phyloP scores from a whole-genome alignment of 2,329 filamentous ascomycete species.

The Diaporthe longicolla region DNA sequence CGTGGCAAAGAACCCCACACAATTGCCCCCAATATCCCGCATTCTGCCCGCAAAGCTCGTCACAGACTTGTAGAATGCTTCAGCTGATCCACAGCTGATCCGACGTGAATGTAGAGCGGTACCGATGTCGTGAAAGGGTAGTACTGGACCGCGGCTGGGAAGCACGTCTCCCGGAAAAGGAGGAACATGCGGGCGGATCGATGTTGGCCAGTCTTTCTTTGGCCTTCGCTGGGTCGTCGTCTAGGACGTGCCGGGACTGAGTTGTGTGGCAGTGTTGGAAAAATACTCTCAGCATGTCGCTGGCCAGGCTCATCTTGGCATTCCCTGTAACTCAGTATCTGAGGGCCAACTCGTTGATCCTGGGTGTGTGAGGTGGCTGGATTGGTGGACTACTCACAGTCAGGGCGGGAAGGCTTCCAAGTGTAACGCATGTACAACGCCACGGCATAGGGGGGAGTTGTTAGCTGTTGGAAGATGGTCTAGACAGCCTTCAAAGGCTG shows the following conservation, averaged over 20 bases:
- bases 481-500: constrained; percentile 23
- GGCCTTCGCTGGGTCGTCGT: constrained; percentile 40
- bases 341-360: neutral
- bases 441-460: constrained; percentile 5
- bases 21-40: constrained; percentile 30
- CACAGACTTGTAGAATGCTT: constrained; percentile 43
- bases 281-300: constrained; percentile 30
- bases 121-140: constrained; percentile 44
- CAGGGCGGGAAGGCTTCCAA: constrained; percentile 41
- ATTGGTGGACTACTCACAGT: constrained; percentile 35
- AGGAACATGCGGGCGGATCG: constrained; percentile 24
- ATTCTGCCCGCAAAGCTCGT: constrained; percentile 44
- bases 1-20: constrained; percentile 22
- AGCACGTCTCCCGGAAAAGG: constrained; percentile 43
- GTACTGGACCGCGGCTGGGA: constrained; percentile 46
- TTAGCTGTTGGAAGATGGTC: constrained; percentile 4
- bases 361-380: neutral
- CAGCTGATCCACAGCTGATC: no score
- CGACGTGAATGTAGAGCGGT: constrained; percentile 45
- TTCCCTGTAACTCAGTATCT: constrained; percentile 14
- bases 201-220: constrained; percentile 42
- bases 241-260: constrained; percentile 39
- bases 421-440: constrained; percentile 40
- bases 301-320: constrained; percentile 39
- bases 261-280: constrained; percentile 36